Base-by-base conservation (phyloP, 176 grass and related monocot genomes). In the Hyparrhenia diplandra region DNA sequence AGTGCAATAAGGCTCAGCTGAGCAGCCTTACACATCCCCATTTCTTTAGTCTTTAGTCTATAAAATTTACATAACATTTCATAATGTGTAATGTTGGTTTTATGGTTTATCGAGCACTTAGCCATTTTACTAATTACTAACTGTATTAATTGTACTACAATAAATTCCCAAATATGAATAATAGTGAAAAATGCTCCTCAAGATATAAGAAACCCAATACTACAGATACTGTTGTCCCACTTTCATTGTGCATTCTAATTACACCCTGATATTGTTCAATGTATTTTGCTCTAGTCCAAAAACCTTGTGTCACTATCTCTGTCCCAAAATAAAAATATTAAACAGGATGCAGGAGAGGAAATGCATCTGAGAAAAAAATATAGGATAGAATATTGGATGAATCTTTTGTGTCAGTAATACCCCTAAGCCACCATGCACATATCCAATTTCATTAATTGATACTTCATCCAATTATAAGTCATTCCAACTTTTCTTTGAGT, bases 61-160 rank as follows among this genome's bases (percentile, higher is more conserved):
- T 39, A 36, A 16, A 87, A 18, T 69, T 18, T 73, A 87, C 20
- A 42, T 25, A 71, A 49, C 10, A 8, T 63, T 77, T 71, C 70
- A 2, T 70, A 39, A 10, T 14, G 37, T 37, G 13, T 30, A 8
- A 71, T 65, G 52, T 57, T 55, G 8, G 29, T 55, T 21, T 52
- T 62, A 61, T 71, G 42, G 32, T 71, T 24, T 41, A 34, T 39
- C 45, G 17, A 39, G 68, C 12, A 87, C 24, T 41, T 63, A 82
- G 31, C 31, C 37, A 10, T 39, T 74, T 34, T 62, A 40, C 40
- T 45, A 76, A 29, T 34, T 62, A 40, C 40, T 45, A 76, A 29
- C 34, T 62, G 54, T 37, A 87, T 61, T 8, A 3, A 30, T 7
- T 75, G 31, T 64, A 21, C 2, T 63, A 36, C 25, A 82, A 20